phyloP scores from a whole-genome alignment of 2,329 filamentous ascomycete species.

The Calonectria hongkongensis region DNA sequence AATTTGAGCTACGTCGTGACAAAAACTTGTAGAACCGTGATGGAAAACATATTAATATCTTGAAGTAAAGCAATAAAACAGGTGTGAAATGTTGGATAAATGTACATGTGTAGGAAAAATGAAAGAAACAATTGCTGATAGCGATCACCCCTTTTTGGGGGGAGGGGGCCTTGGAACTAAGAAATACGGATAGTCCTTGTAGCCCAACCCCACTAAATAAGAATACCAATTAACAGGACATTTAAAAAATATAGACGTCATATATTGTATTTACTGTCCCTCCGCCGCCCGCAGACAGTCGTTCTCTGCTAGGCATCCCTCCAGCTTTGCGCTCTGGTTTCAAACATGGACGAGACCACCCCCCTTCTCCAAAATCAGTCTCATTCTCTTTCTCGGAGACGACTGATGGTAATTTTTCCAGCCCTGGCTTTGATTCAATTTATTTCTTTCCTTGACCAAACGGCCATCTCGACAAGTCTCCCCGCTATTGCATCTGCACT shows the following conservation, averaged over 20 bases:
- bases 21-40: neutral
- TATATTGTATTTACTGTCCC: neutral
- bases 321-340: no score
- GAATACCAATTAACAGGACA: neutral
- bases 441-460: conserved; percentile 5
- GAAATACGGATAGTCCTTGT: neutral
- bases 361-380: conserved; percentile 2
- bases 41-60: neutral
- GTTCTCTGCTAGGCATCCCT: neutral
- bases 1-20: neutral
- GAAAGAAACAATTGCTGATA: neutral
- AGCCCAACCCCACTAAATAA: neutral
- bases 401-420: neutral
- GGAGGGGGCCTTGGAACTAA: no score
- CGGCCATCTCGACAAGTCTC: neutral
- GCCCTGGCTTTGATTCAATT: conserved; percentile 8
- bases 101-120: neutral
- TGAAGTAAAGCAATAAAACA: neutral
- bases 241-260: neutral
- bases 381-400: neutral
- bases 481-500: conserved; percentile 1
- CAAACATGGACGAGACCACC: neutral
- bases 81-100: neutral
- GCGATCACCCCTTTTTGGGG: no score
- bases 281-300: neutral